Conservation (phyloP, 106 monocot species). For the Dendrobium catenatum region DNA sequence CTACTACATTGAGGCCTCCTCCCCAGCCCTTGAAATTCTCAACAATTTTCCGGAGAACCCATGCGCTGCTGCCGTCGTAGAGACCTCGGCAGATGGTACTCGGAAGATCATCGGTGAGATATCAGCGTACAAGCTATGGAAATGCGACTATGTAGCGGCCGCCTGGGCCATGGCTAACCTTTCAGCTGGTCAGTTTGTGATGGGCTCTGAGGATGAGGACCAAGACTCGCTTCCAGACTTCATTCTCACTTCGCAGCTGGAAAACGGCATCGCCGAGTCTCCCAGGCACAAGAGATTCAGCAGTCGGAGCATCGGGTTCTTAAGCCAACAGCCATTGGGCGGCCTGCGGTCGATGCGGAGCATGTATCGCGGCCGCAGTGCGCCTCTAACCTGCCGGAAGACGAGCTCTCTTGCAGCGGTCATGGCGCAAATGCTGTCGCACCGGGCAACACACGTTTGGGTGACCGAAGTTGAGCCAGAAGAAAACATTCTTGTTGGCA, state of each 20-base stretch:
- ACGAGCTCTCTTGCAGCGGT: conserved; percentile 85
- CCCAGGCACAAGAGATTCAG: conserved; percentile 64
- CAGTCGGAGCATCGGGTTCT: conserved; percentile 84
- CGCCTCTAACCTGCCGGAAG: conserved; percentile 60
- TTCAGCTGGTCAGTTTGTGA: conserved; percentile 81
- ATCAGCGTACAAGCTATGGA: conserved; percentile 89
- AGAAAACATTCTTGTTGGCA: conserved; percentile 52
- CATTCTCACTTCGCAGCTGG: conserved; percentile 8
- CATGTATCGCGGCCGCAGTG: conserved; percentile 81
- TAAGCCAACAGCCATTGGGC: conserved; percentile 23
- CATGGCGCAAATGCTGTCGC: conserved; percentile 97
- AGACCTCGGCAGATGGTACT: conserved; percentile 44
- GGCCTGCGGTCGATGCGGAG: conserved; percentile 27
- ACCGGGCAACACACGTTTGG: conserved; percentile 92
- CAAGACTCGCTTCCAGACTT: conserved; percentile 18
- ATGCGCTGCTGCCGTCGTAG: conserved; percentile 60
- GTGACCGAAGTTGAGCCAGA: conserved; percentile 52
- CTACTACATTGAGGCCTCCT: conserved; percentile 35
- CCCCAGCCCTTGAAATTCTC: conserved; percentile 52
- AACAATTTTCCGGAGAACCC: conserved; percentile 53
- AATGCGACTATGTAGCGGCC: conserved; percentile 65
- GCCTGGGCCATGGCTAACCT: conserved; percentile 83
- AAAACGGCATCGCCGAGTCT: conserved; percentile 24
- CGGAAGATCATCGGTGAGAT: conserved; percentile 87
- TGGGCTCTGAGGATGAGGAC: conserved; percentile 60